A percentile compares a stretch with the other conserved stretches of the same genome.
phyloP scores from a whole-genome alignment of 805 yeast genomes.

The Candida suzukii region DNA sequence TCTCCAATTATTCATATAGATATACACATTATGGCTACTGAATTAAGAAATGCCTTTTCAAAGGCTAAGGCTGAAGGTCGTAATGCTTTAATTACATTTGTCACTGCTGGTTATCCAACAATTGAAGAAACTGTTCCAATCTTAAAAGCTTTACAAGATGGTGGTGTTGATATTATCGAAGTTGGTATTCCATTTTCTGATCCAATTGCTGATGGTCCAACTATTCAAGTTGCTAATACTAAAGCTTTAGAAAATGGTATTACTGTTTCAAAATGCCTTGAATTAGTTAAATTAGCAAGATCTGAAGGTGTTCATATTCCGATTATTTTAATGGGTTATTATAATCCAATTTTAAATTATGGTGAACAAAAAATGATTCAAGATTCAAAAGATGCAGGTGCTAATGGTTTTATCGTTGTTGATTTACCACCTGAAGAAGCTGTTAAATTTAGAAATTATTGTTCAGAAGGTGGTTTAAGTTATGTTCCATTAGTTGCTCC shows the following conservation, averaged over 20 bases:
- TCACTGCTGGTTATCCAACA: slow-evolving; percentile 93
- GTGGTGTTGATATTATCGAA: slow-evolving; percentile 94
- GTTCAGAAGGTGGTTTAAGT: slow-evolving; percentile 62
- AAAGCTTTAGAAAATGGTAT: slow-evolving; percentile 81
- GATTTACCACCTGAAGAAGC: slow-evolving; percentile 99
- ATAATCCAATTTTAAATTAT: slow-evolving; percentile 84
- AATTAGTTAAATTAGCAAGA: slow-evolving; percentile 71
- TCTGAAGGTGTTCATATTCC: slow-evolving; percentile 81
- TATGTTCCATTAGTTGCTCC: slow-evolving; percentile 96
- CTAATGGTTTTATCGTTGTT: slow-evolving; percentile 88
- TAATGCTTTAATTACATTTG: slow-evolving; percentile 82
- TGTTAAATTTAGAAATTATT: slow-evolving; percentile 67
- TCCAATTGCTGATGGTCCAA: slow-evolving; percentile 98
- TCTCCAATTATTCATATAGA: too few relatives aligned
- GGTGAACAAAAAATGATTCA: slow-evolving; percentile 81
- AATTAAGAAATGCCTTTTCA: slow-evolving; percentile 26
- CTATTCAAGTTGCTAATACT: slow-evolving; percentile 84
- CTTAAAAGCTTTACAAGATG: slow-evolving; percentile 81
- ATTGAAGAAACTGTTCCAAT: slow-evolving; percentile 83
- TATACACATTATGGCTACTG: slow-evolving; percentile 20
- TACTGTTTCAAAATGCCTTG: slow-evolving; percentile 61
- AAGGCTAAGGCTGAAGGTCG: slow-evolving; percentile 41
- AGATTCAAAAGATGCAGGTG: slow-evolving; percentile 84
- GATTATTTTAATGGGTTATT: slow-evolving; percentile 93
- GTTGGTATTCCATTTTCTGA: slow-evolving; percentile 95